Percentiles rank a stretch among this genome's conserved stretches.
Conservation (phyloP, 1,284 basidiomycete genomes). For the Marasmius sp. region DNA sequence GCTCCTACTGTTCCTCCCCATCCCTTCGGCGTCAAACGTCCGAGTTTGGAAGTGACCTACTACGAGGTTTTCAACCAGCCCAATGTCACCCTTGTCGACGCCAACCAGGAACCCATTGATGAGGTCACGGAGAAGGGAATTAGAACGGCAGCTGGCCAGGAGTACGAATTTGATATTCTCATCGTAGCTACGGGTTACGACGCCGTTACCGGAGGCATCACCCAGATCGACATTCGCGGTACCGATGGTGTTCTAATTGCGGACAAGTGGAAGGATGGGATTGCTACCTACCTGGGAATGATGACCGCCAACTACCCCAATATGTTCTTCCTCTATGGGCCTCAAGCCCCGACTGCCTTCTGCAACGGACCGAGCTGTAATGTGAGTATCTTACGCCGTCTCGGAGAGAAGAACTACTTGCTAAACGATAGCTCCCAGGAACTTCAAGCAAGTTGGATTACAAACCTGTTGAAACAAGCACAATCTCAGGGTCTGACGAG, state of each 20-base stretch:
- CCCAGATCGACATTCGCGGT: conserved; percentile 23
- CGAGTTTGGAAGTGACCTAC: conserved; percentile 22
- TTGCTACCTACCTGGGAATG: conserved; percentile 24
- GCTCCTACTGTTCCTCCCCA: conserved; percentile 23
- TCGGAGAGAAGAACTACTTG: not conserved
- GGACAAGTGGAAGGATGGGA: conserved; percentile 23
- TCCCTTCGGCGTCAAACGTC: conserved; percentile 24
- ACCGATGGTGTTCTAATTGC: conserved; percentile 19
- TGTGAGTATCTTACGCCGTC: conserved; percentile 12
- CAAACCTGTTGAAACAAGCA: conserved; percentile 19
- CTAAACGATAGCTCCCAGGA: conserved; percentile 15
- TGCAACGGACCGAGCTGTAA: conserved; percentile 24
- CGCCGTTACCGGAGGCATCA: conserved; percentile 23
- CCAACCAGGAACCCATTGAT: conserved; percentile 22
- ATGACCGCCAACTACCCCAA: conserved; percentile 20
- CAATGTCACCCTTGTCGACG: conserved; percentile 23
- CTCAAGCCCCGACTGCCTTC: conserved; percentile 24
- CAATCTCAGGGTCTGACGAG: conserved; percentile 15
- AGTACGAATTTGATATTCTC: conserved; percentile 24
- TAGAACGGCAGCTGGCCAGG: conserved; percentile 19
- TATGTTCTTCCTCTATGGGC: conserved; percentile 27
- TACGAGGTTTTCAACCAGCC: conserved; percentile 26
- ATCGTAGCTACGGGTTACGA: conserved; percentile 27
- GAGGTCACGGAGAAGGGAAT: conserved; percentile 22
- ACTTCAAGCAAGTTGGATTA: conserved; percentile 24